Conservation (phyloP, 768 basidiomycete genomes). For the Phylloporus sp. region DNA sequence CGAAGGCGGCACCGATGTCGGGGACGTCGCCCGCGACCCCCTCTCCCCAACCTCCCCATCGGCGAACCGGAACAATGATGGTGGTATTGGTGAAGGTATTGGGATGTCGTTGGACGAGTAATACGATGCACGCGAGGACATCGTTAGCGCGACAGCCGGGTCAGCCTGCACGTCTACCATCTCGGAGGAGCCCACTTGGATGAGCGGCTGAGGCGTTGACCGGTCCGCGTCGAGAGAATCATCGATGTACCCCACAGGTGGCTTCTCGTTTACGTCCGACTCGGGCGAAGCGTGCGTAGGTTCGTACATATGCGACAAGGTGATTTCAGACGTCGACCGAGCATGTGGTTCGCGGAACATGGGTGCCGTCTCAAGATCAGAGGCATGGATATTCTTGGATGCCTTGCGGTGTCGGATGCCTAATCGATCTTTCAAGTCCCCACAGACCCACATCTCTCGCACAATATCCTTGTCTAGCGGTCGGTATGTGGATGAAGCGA, state of each 20-base stretch:
- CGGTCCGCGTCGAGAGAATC: constrained; percentile 4
- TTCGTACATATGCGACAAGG: constrained; percentile 42
- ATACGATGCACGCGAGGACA: constrained; percentile 51
- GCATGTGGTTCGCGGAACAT: constrained; percentile 67
- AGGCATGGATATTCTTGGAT: constrained; percentile 37
- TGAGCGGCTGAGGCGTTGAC: constrained; percentile 3
- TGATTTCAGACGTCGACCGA: constrained; percentile 63
- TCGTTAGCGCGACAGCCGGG: constrained; percentile 39
- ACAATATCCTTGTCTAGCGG: constrained; percentile 89
- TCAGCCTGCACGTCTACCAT: neutral
- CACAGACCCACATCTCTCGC: constrained; percentile 86
- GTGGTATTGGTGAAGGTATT: constrained; percentile 55
- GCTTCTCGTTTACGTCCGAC: constrained; percentile 14
- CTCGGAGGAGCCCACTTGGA: constrained; percentile 13
- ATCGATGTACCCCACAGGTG: neutral
- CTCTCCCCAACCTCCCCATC: constrained; percentile 43
- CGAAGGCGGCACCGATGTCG: constrained; percentile 5
- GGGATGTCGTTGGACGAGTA: constrained; percentile 53
- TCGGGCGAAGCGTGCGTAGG: constrained; percentile 37
- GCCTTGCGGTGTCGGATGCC: constrained; percentile 64
- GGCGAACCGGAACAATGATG: constrained; percentile 44
- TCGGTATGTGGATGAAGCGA: constrained; percentile 60
- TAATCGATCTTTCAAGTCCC: constrained; percentile 77
- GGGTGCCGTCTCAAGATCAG: constrained; percentile 58
- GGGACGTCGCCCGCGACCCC: constrained; percentile 11